A percentile compares a stretch with the other conserved stretches of the same genome.
Evolutionary conservation across 1,284 basidiomycete genomes (phyloP).

Genomic region (Porogramme epimiltina): DNA sequence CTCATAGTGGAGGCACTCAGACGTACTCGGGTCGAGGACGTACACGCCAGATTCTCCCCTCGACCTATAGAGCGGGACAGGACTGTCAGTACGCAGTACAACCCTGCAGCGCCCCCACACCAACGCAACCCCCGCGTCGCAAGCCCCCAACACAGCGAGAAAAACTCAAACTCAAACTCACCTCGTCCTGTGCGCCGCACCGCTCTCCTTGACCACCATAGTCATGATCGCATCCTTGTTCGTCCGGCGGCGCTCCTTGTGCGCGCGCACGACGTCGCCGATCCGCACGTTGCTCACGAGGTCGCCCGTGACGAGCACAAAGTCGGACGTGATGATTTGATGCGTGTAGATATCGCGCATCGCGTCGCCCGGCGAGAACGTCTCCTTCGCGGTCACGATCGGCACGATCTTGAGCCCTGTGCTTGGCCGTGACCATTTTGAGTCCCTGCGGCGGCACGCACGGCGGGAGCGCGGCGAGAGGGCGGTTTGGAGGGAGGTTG

Average conservation of each 20-base stretch:
- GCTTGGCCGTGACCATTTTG: constrained; percentile 78
- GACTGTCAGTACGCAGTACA: constrained; percentile 1
- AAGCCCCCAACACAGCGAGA: constrained; percentile 5
- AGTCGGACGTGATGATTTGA: constrained; percentile 90
- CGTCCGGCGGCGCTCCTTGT: constrained; percentile 84
- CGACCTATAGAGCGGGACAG: constrained; percentile 46
- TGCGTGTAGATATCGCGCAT: constrained; percentile 96
- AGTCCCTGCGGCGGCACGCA: constrained; percentile 48
- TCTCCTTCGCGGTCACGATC: constrained; percentile 85
- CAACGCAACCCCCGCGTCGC: too few relatives aligned
- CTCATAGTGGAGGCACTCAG: constrained; percentile 81
- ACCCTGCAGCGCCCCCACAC: neutral
- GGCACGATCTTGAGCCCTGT: constrained; percentile 86
- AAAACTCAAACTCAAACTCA: constrained; percentile 40
- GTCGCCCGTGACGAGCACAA: constrained; percentile 93
- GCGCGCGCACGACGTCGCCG: constrained; percentile 84
- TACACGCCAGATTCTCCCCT: constrained; percentile 73
- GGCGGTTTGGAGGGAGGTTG: constrained; percentile 2
- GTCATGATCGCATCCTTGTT: constrained; percentile 98
- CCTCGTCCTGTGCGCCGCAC: constrained; percentile 73
- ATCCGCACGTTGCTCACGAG: constrained; percentile 93
- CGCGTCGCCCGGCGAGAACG: constrained; percentile 92
- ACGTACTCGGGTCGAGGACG: constrained; percentile 73
- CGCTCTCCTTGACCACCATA: constrained; percentile 85
- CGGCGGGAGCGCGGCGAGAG: constrained; percentile 1